Evolutionary conservation across 306 rosid genomes (phyloP), one percentile per base, ranked within the genome.

Genomic region (Neltuma alba): DNA sequence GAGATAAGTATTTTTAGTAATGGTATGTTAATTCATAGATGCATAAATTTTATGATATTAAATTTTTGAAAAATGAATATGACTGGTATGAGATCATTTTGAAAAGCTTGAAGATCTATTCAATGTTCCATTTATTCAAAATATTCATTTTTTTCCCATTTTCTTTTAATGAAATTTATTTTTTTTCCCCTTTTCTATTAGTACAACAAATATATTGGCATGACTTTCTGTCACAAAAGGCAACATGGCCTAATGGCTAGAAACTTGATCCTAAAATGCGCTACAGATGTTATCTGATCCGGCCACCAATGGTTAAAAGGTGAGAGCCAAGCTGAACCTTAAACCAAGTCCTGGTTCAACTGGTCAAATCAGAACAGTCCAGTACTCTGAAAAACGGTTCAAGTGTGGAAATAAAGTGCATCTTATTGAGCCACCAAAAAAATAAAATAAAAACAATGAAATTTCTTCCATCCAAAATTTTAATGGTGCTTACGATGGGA

Each of bases 401-500:
- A 79, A 75, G 36, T 65, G 69, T 6, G 76, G 47, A 63, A 33
- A 3, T 36, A 42, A 6, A 73, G 47, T 69, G 12, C 36, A 23
- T 68, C 60, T 54, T n/a, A 3, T 54, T 54, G 61, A 54, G 61
- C 12, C 1, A n/a, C 28, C 28, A 7, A 54, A 54, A 54, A 54
- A 54, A 2, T 2, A n/a, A 54, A 20, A n/a, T 4, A 54, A 54
- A 6, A 54, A 45, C n/a, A 47, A 47, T 47, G 14, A 44, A 44
- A 44, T 44, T 44, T 47, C 48, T 75, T 75, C 54, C 52, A 76
- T 28, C 57, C 62, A 68, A 57, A 78, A 74, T 71, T 64, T 74
- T 69, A 67, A 33, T 23, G 76, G 80, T 41, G 40, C 97, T 87
- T 89, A 90, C 99, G 47, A 91, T 83, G 23, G 97, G 99, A 86